Base-by-base conservation (phyloP, 768 basidiomycete genomes). In the Neoboletus brunneissimus region DNA sequence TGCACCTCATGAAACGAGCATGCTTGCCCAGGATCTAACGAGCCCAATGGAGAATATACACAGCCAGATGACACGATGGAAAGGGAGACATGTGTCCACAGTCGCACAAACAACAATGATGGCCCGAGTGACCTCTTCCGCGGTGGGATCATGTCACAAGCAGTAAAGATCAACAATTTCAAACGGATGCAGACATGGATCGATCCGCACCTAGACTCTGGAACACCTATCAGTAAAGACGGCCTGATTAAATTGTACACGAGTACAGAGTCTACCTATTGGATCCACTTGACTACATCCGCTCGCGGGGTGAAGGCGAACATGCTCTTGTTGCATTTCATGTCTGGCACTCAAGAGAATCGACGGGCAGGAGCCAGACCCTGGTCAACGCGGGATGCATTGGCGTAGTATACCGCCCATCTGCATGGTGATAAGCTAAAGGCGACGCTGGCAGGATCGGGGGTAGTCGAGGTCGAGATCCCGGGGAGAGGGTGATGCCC, bases 1-100 rank as follows among this genome's bases (percentile, higher is more conserved):
- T 18, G 54, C 49, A 64, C 65, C 64, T 61, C 53, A 42, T 44
- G 61, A 57, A 43, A 45, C 8, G 56, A 32, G 55, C 64, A 56
- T 57, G 66, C 50, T 54, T 54, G 45, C 46, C 51, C 66, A 58
- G 42, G 53, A 59, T 47, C 46, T 46, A n/a, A 53, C 48, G 48
- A 48, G 18, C 67, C 64, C 37, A 60, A 63, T 56, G 64, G 57
- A 66, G 64, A 58, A 64, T 42, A 56, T 46, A 54, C 64, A 67
- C 67, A 64, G 67, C 67, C 64, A 45, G 52, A 52, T 48, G 54
- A 61, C 54, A 63, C 50, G 56, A 54, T 43, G 49, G n/a, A 42
- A 42, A 41, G 38, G 45, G 47, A 46, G 48, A 48, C 35, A 7
- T 51, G 29, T 20, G 50, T 31, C 32, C 43, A 27, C 38, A 42